phyloP scores from a whole-genome alignment of 345 rosid species.

The Cochlearia excelsa region DNA sequence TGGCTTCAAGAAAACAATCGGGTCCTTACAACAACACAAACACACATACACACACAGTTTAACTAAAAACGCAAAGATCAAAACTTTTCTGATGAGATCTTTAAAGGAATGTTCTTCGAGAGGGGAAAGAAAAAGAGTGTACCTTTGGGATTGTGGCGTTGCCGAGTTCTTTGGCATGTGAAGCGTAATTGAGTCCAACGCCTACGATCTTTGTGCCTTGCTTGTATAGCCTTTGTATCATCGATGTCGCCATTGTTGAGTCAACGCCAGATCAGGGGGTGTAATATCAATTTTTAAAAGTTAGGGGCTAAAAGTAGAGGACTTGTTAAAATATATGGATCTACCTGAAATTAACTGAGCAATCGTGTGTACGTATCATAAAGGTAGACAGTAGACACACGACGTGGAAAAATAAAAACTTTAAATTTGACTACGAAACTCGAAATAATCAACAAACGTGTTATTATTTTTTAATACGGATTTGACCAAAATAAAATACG shows the following conservation, averaged over 20 bases:
- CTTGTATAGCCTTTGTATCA: conserved; percentile 59
- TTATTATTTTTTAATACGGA: too few species aligned
- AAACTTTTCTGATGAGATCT: too few species aligned
- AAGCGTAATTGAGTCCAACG: conserved; percentile 93
- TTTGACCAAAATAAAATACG: too few species aligned
- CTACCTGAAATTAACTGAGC: conserved; percentile 5
- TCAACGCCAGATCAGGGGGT: conserved; percentile 10
- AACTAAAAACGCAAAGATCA: not conserved
- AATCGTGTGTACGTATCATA: conserved; percentile 2
- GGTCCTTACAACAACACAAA: conserved; percentile 49
- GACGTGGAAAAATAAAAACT: not conserved
- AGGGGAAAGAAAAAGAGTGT: not conserved
- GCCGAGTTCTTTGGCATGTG: conserved; percentile 96
- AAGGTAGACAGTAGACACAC: not conserved
- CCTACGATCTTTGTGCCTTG: conserved; percentile 82
- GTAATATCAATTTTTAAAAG: not conserved
- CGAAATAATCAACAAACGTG: too few species aligned
- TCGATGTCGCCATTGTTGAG: conserved; percentile 37
- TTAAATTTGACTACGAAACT: too few species aligned
- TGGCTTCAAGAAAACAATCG: conserved; percentile 86
- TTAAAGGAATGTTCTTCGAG: too few species aligned
- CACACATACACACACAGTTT: not conserved
- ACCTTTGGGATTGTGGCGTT: conserved; percentile 81
- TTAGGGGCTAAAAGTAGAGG: not conserved
- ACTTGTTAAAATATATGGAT: not conserved